These are phyloP conservation scores for Saccharomycodes ludwigii DNA, from an alignment of 805 yeast genomes.

Conservation along the genomic window DNA sequence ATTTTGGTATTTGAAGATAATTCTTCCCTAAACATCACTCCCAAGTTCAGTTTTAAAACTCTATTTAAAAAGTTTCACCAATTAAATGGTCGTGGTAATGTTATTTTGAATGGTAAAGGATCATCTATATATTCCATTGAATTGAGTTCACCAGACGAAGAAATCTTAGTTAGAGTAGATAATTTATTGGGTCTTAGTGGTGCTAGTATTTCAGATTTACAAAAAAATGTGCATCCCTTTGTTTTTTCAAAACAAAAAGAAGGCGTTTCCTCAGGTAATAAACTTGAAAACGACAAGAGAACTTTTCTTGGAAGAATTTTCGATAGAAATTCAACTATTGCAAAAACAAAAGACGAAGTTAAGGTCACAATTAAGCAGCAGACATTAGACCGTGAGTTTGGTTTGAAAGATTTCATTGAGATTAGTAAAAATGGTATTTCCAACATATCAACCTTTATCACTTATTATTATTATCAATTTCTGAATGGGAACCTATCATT, in stretches of 20 bases:
- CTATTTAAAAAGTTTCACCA: slow-evolving; percentile 13
- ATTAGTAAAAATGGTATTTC: not conserved
- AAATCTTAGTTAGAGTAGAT: slow-evolving; percentile 17
- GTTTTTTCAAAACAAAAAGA: slow-evolving; percentile 1
- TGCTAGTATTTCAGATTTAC: slow-evolving; percentile 17
- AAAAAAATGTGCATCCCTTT: slow-evolving; percentile 8
- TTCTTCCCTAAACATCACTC: slow-evolving; percentile 4
- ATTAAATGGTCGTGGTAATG: slow-evolving; percentile 22
- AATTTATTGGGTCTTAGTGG: slow-evolving; percentile 22
- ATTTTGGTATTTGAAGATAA: slow-evolving; percentile 5
- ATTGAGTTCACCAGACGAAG: slow-evolving; percentile 13
- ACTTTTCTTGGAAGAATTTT: not conserved
- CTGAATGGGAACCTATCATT: not conserved
- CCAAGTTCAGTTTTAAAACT: slow-evolving; percentile 1
- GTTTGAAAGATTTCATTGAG: not conserved
- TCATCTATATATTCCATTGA: slow-evolving; percentile 20
- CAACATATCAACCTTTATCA: not conserved
- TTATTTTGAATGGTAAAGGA: slow-evolving; percentile 16
- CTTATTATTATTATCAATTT: not conserved
- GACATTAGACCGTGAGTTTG: not conserved
- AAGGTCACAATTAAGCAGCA: not conserved
- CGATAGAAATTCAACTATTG: too few relatives aligned
- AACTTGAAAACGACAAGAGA: not conserved
- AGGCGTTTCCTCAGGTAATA: slow-evolving; percentile 1
- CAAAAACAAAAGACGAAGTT: too few relatives aligned